These are phyloP conservation scores for Meredithiella fracta DNA, from an alignment of 2,329 filamentous ascomycete species.

Conservation along the genomic window DNA sequence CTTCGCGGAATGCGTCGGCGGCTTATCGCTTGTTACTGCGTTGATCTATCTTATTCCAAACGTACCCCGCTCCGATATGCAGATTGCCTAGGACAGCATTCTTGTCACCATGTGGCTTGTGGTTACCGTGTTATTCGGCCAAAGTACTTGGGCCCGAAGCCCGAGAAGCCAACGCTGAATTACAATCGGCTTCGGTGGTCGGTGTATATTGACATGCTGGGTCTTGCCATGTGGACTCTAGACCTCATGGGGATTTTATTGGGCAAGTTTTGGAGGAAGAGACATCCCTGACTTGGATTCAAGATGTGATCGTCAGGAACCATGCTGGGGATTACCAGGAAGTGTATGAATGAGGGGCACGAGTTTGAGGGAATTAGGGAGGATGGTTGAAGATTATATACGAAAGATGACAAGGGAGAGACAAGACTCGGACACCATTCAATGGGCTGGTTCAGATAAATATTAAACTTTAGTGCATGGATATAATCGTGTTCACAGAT, in stretches of 20 bases:
- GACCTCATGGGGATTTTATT: slow-evolving; percentile 10
- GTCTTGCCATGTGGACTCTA: slow-evolving; percentile 10
- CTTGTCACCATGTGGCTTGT: slow-evolving; percentile 12
- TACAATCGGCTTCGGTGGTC: slow-evolving; percentile 12
- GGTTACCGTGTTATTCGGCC: slow-evolving; percentile 8
- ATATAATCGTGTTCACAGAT: background rate
- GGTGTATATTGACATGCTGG: slow-evolving; percentile 11
- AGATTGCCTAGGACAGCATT: slow-evolving; percentile 11
- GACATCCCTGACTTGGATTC: background rate
- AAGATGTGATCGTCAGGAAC: too few relatives aligned
- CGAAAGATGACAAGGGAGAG: background rate
- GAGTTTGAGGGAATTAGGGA: background rate
- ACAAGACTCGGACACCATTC: background rate
- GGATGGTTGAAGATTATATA: background rate
- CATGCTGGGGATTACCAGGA: background rate
- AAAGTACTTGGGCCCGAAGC: slow-evolving; percentile 10
- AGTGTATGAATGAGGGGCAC: background rate
- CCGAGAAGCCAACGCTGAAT: slow-evolving; percentile 8
- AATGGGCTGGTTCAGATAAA: too few relatives aligned
- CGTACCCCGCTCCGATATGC: slow-evolving; percentile 6
- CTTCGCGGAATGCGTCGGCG: slow-evolving; percentile 11
- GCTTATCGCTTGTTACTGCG: slow-evolving; percentile 9
- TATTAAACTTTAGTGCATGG: background rate
- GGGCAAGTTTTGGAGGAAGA: slow-evolving; percentile 5
- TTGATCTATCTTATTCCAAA: slow-evolving; percentile 13